Percentiles rank a stretch among this genome's conserved stretches.
These are phyloP conservation scores for Coffea humblotiana DNA, from an alignment of 305 asterid species.

Conservation along the genomic window DNA sequence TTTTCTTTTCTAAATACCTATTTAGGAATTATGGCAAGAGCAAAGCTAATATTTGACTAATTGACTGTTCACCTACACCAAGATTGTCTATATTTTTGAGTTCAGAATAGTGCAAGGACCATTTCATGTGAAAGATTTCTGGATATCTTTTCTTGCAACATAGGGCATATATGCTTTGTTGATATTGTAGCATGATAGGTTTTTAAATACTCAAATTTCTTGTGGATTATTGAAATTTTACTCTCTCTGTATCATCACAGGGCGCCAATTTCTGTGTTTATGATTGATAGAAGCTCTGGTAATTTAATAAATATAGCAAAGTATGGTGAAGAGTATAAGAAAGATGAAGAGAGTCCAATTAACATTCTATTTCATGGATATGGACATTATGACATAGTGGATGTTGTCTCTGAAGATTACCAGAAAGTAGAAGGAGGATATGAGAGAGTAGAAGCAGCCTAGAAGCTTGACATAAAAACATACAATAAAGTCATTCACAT, in stretches of 20 bases:
- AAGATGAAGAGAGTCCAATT: slow-evolving; percentile 46
- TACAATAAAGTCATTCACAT: slow-evolving; percentile 9
- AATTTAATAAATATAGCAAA: slow-evolving; percentile 55
- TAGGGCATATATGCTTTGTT: not conserved
- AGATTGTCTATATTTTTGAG: not conserved
- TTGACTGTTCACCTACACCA: not conserved
- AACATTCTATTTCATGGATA: slow-evolving; percentile 74
- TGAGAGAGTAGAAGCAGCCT: slow-evolving; percentile 27
- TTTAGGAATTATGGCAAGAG: not conserved
- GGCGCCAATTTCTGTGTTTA: slow-evolving; percentile 71
- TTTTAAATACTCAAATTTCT: not conserved
- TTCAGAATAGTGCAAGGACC: not conserved
- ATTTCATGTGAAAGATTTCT: not conserved
- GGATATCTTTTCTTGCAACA: not conserved
- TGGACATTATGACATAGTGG: slow-evolving; percentile 83
- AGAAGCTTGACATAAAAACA: slow-evolving; percentile 5
- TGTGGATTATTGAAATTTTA: not conserved
- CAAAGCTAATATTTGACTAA: not conserved
- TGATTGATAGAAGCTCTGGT: slow-evolving; percentile 50
- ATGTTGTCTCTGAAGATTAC: slow-evolving; percentile 29
- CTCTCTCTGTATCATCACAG: slow-evolving; percentile 38
- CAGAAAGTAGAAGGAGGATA: slow-evolving; percentile 27
- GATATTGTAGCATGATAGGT: not conserved
- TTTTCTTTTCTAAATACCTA: not conserved
- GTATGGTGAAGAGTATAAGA: slow-evolving; percentile 70